Percentiles rank a stretch among this genome's conserved stretches.
Conservation (phyloP, 257 asterid genomes). For the Plectranthus barbatus region DNA sequence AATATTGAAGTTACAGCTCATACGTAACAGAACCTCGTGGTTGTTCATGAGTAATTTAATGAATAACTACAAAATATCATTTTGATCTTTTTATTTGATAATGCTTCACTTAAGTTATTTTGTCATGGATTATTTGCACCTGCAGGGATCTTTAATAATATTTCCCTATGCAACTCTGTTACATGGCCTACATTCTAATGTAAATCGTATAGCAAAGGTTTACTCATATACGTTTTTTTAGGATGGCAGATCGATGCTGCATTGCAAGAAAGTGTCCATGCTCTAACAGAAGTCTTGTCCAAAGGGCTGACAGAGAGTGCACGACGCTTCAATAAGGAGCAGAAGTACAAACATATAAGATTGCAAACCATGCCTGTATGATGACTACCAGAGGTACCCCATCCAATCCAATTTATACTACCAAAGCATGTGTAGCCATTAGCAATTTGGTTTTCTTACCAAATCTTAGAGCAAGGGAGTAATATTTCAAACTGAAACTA, state of each 20-base stretch:
- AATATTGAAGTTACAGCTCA: neutral
- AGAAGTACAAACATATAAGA: constrained; percentile 79
- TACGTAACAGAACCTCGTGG: neutral
- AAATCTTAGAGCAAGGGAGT: neutral
- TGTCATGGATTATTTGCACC: neutral
- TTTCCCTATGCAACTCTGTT: neutral
- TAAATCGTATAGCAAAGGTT: neutral
- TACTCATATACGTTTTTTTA: neutral
- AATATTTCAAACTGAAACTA: neutral
- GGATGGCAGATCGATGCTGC: constrained; percentile 66
- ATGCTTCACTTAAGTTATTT: neutral
- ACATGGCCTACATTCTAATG: neutral
- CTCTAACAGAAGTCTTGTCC: constrained; percentile 51
- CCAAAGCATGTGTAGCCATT: constrained; percentile 29
- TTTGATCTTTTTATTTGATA: neutral
- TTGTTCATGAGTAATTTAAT: neutral
- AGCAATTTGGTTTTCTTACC: neutral
- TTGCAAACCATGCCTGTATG: constrained; percentile 66
- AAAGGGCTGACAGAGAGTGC: constrained; percentile 70
- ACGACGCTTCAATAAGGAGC: constrained; percentile 60
- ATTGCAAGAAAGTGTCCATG: constrained; percentile 63
- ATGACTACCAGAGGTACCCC: constrained; percentile 27
- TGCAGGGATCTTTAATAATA: neutral
- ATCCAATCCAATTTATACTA: neutral
- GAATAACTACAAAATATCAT: neutral